These are phyloP conservation scores for Colletotrichum tofieldiae DNA, from an alignment of 2,329 filamentous ascomycete species.

Conservation along the genomic window DNA sequence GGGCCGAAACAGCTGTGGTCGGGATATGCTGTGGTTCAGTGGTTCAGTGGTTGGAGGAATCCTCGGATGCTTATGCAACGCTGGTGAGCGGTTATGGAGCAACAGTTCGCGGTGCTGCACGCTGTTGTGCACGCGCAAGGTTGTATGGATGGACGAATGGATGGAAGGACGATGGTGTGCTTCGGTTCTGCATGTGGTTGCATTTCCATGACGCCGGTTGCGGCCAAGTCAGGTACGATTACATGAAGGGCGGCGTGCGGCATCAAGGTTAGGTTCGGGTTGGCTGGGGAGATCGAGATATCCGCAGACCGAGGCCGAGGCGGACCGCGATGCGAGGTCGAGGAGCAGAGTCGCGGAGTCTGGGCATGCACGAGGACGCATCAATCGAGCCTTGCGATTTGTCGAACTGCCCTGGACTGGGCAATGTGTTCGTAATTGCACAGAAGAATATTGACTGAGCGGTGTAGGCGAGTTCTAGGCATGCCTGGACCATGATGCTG, in stretches of 20 bases:
- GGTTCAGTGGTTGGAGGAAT: background rate
- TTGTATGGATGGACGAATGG: background rate
- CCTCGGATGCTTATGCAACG: constrained; percentile 9
- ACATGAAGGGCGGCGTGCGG: constrained; percentile 9
- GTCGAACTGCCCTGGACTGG: background rate
- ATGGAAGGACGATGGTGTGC: background rate
- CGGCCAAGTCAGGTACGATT: constrained; percentile 37
- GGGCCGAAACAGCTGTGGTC: constrained; percentile 29
- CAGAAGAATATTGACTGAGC: background rate
- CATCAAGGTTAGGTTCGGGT: constrained; percentile 13
- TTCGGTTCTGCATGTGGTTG: constrained; percentile 31
- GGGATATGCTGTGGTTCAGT: constrained; percentile 28
- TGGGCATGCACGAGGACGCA: constrained; percentile 5
- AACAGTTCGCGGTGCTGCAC: constrained; percentile 16
- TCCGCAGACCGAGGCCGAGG: constrained; percentile 8
- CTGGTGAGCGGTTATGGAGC: background rate
- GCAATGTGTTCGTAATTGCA: background rate
- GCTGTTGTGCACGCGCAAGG: background rate
- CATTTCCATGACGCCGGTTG: constrained; percentile 31
- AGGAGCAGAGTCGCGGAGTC: background rate
- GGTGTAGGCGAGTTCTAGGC: constrained; percentile 22
- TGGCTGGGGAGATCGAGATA: constrained; percentile 32
- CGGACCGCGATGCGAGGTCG: constrained; percentile 12
- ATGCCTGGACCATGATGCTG: constrained; percentile 1
- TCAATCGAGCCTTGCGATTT: constrained; percentile 9